These are phyloP conservation scores for Trypanosoma mega DNA, from an alignment of 208 protist genomes.

Conservation along the genomic window DNA sequence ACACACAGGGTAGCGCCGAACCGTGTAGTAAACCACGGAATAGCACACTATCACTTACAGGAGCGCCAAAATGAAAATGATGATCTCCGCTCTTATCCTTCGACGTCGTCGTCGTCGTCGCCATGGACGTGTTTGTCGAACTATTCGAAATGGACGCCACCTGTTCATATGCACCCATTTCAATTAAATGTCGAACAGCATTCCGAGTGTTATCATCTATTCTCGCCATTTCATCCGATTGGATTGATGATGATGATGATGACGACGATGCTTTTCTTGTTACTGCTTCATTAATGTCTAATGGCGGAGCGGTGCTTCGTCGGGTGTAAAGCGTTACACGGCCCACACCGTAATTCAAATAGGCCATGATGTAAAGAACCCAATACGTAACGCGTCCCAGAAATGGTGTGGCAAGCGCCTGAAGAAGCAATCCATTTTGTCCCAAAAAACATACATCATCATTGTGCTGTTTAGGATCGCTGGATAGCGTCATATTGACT, in stretches of 20 bases:
- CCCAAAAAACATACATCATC: conserved; percentile 8
- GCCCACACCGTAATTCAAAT: conserved; percentile 48
- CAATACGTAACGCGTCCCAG: conserved; percentile 17
- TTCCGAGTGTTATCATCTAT: neutral
- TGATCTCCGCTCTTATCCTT: neutral
- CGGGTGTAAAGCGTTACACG: conserved; percentile 52
- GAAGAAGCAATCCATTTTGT: neutral
- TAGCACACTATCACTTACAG: neutral
- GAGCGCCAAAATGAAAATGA: neutral
- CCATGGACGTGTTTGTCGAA: neutral
- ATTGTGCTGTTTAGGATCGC: too few relatives aligned
- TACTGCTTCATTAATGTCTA: neutral
- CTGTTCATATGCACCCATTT: conserved; percentile 20
- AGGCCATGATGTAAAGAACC: conserved; percentile 29
- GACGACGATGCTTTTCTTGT: neutral
- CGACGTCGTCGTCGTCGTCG: neutral
- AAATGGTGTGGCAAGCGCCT: conserved; percentile 17
- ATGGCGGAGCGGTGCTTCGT: conserved; percentile 30
- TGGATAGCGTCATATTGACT: neutral
- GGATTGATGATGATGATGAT: neutral
- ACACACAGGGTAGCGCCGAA: conserved; percentile 39
- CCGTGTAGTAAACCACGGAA: conserved; percentile 34
- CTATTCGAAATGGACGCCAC: conserved; percentile 4
- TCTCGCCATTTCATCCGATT: too few relatives aligned
- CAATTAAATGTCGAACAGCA: conserved; percentile 17